Evolutionary conservation across 73 alveolate species (phyloP).

Genomic region (Paramecium pentaurelia): DNA sequence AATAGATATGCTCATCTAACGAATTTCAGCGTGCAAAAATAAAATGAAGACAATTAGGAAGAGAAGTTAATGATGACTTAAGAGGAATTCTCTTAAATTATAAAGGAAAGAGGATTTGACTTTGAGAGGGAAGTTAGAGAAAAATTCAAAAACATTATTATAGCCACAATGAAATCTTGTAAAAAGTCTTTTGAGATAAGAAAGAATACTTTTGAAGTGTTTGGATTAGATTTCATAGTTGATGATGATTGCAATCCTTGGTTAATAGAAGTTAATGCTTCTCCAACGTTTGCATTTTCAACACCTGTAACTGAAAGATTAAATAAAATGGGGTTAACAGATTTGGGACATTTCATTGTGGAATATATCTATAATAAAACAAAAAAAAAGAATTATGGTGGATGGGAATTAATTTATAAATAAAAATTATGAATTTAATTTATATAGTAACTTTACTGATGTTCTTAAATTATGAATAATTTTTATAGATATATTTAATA

Average conservation of each 20-base stretch:
- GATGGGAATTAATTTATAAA: conserved; percentile 45
- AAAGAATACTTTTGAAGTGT: conserved; percentile 52
- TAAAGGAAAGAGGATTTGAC: conserved; percentile 17
- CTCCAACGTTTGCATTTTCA: conserved; percentile 53
- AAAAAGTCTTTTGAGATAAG: conserved; percentile 46
- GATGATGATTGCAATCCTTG: conserved; percentile 54
- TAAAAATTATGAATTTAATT: not conserved
- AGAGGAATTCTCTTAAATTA: conserved; percentile 27
- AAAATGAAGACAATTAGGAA: conserved; percentile 11
- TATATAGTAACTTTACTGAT: not conserved
- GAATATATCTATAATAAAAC: conserved; percentile 11
- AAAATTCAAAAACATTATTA: conserved; percentile 41
- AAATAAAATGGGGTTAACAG: conserved; percentile 43
- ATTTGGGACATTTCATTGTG: conserved; percentile 40
- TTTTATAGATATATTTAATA: not conserved
- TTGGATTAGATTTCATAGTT: conserved; percentile 59
- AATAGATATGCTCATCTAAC: conserved; percentile 54
- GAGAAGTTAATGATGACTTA: conserved; percentile 48
- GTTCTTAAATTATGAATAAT: not conserved
- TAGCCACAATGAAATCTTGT: conserved; percentile 53
- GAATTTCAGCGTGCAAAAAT: conserved; percentile 43
- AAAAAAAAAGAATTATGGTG: conserved; percentile 2
- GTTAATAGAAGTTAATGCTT: conserved; percentile 52
- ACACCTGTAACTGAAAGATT: conserved; percentile 59
- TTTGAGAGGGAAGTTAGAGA: not conserved